Evolutionary conservation across 306 rosid genomes (phyloP).

Genomic region (Dryas drummondii): DNA sequence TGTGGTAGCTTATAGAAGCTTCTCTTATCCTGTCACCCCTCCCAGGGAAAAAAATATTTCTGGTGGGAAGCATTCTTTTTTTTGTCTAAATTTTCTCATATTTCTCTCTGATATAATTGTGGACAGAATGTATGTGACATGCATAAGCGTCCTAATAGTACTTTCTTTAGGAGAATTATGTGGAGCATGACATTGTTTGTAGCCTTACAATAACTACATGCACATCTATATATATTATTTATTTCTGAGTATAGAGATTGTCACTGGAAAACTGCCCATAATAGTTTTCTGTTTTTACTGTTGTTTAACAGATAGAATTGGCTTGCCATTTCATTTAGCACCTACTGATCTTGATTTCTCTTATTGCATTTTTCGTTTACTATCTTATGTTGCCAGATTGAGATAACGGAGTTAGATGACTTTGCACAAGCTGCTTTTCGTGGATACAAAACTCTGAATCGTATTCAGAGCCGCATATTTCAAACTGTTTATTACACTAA

Average conservation of each 20-base stretch:
- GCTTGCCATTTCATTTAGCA: conserved; percentile 20
- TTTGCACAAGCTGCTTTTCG: conserved; percentile 98
- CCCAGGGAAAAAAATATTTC: neutral
- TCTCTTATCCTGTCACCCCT: neutral
- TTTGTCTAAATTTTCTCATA: neutral
- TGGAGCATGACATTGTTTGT: conserved; percentile 4
- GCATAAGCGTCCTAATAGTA: neutral
- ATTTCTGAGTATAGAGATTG: too few relatives aligned
- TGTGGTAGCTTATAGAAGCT: neutral
- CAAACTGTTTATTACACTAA: conserved; percentile 83
- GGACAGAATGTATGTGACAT: neutral
- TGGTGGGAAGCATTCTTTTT: neutral
- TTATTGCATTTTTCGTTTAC: conserved; percentile 26
- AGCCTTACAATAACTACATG: neutral
- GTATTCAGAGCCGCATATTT: conserved; percentile 90
- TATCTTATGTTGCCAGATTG: conserved; percentile 60
- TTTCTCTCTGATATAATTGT: neutral
- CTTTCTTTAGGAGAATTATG: neutral
- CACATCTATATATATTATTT: neutral
- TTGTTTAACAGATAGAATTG: conserved; percentile 11
- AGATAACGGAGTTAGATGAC: conserved; percentile 81
- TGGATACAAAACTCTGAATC: conserved; percentile 85
- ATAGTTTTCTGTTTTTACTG: conserved; percentile 10
- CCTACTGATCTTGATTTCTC: conserved; percentile 18
- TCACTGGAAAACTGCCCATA: conserved; percentile 10